Base-by-base conservation (phyloP, 2,329 filamentous ascomycete genomes). In the Penicillium sp. region DNA sequence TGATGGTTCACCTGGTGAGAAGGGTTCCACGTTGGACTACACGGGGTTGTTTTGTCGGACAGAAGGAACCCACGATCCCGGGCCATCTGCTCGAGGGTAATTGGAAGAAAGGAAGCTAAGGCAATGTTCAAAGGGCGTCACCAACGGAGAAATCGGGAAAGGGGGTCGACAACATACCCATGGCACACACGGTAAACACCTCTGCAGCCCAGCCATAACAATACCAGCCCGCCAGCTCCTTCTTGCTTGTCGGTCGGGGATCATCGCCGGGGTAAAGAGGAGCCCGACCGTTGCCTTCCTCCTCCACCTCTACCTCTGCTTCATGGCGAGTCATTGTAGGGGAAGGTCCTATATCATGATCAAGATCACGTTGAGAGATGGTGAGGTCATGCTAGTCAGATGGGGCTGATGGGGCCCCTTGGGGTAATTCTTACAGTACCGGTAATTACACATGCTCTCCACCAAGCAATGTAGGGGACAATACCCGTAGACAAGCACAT, bases 181-280 rank as follows among this genome's bases (percentile, higher is more conserved):
- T 85, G 22, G 87, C 93, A 74, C 95, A 98, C 55, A 98, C 90
- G 16, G 96, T 91, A 74, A 97, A 98, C 53, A 96, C 93, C 78
- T 99, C 95, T 21, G 93, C 92, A 24, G 95, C 95, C 82, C 96
- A 98, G 43, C 90, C 90, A 79, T 98, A 98, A 73, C 89, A 89
- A 76, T 98, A 99, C 90, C 96, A 99, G 66, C 93, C 95, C 39
- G 87, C 81, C 58, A 98, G 84, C 82, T 99, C 95, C 75, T 90
- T 93, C 66, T 79, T 79, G 74, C 90, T 96, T 10, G 95, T 98
- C 54, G 90, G 85, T n/a, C 93, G 84, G 24, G 87, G 90, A 75
- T 99, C 95, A 73, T 98, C 91, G 60, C 90, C 91, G 2, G 82
- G 81, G 73, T 96, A 96, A 56, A 85, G 82, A 54, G 84, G 78